Conservation (phyloP, 202 grass and related monocot species). For the Bolboschoenoplectus hybrid region DNA sequence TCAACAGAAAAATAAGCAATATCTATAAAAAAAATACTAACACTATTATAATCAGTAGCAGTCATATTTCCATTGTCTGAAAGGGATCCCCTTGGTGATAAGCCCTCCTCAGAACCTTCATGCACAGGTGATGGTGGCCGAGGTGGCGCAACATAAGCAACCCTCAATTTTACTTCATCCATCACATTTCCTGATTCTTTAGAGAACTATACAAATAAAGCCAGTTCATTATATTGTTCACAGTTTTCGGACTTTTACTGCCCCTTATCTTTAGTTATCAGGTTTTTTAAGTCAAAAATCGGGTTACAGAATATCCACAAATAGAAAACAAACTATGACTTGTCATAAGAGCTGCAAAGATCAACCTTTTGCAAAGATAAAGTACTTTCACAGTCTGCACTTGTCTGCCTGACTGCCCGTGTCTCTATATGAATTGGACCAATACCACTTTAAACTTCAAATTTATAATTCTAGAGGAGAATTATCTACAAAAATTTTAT, state of each 20-base stretch:
- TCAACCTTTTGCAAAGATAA: neutral
- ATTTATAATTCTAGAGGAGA: neutral
- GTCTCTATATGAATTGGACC: neutral
- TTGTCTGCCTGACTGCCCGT: neutral
- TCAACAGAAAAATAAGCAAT: neutral
- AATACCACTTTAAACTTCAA: neutral
- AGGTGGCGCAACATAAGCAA: conserved; percentile 67
- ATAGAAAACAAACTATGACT: neutral
- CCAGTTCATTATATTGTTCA: neutral
- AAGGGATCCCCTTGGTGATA: conserved; percentile 52
- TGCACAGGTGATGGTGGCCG: conserved; percentile 67
- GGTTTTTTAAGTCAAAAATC: neutral
- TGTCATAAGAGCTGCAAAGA: neutral
- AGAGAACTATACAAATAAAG: conserved; percentile 61
- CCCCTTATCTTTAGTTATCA: neutral
- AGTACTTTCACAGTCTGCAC: neutral
- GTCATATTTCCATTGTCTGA: conserved; percentile 60
- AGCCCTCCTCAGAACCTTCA: conserved; percentile 84
- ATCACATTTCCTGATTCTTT: conserved; percentile 77
- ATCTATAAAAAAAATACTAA: conserved; percentile 44
- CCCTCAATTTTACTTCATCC: conserved; percentile 85
- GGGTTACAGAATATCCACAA: neutral
- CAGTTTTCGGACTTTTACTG: neutral
- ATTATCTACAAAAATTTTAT: neutral
- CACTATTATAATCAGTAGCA: conserved; percentile 52